A percentile compares a stretch with the other conserved stretches of the same genome.
These are phyloP conservation scores for Discostella stelligera DNA, from an alignment of 352 stramenopile genomes.

Conservation along the genomic window DNA sequence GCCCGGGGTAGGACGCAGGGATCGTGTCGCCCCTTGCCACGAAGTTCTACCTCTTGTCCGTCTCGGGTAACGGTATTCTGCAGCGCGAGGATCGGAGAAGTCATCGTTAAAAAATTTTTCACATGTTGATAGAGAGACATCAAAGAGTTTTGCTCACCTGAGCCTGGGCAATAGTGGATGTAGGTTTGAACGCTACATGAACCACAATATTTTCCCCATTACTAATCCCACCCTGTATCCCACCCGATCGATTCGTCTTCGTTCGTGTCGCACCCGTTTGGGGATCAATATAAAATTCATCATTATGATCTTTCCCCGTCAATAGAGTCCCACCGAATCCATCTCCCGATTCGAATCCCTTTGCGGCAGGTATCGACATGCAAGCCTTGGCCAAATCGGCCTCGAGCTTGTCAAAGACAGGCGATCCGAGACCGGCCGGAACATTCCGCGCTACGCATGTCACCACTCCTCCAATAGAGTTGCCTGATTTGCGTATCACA, in stretches of 20 bases:
- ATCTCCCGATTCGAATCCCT: conserved; percentile 97
- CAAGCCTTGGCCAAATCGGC: conserved; percentile 97
- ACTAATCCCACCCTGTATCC: conserved; percentile 97
- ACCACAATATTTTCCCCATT: conserved; percentile 98
- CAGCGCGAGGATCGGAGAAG: not conserved
- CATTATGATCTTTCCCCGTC: conserved; percentile 97
- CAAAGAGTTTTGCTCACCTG: conserved; percentile 85
- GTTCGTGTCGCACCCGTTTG: conserved; percentile 83
- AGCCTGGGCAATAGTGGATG: conserved; percentile 95
- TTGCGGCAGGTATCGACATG: conserved; percentile 97
- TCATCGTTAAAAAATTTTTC: no score
- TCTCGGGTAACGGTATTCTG: conserved; percentile 89
- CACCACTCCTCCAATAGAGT: conserved; percentile 92
- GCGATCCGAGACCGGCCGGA: conserved; percentile 93
- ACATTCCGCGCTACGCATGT: conserved; percentile 96
- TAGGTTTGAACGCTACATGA: conserved; percentile 98
- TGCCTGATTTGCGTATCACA: conserved; percentile 86
- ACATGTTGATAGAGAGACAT: not conserved
- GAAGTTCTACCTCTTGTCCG: conserved; percentile 92
- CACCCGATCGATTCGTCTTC: conserved; percentile 87
- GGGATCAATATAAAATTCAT: conserved; percentile 93
- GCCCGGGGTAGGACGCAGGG: conserved; percentile 96
- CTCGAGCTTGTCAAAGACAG: conserved; percentile 99
- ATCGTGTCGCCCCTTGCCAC: conserved; percentile 97
- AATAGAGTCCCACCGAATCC: conserved; percentile 94